Evolutionary conservation across 2,329 filamentous ascomycete species (phyloP), one percentile per base, ranked within the genome.

Genomic region (Trichoderma atroviride): DNA sequence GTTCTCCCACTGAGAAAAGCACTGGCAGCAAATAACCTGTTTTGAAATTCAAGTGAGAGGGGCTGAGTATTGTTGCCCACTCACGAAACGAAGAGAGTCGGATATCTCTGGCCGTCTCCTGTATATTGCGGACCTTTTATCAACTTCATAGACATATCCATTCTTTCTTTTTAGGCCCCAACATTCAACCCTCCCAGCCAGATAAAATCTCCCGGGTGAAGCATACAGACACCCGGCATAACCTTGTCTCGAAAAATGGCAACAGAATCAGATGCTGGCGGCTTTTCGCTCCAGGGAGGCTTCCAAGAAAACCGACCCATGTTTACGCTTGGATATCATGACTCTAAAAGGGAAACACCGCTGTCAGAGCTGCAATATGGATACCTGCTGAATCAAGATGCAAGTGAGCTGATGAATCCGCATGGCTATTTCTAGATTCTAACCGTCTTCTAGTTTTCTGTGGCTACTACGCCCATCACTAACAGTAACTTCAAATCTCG

Each of bases 381-480:
- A 64, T 85, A 91, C 75, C 85, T 92, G 13, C 85, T 93, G 72
- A 90, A 91, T 75, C 82, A 86, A 72, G 89, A 89, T 81, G 90
- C 92, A 85, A 83, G 88, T 83, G 72, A 67, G 63, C 68, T 66
- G 27, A 56, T 62, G 65, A 14, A 40, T 27, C 31, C 19, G 19
- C 55, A 27, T 52, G n/a, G 40, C n/a, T 19, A 53, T 69, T 31
- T 60, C 13, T 47, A n/a, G 56, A n/a, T 22, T 58, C 61, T 71
- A 52, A 70, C 43, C 37, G 14, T 5, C 70, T 33, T 61, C 27
- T 67, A 94, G 91, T 93, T 95, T 82, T 88, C 90, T 76, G 92
- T 94, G 83, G 86, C 92, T 72, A 94, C 92, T 5, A 89, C 89
- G 22, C 91, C 92, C 62, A 90, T 96, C 77, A 95, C 92, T 50